phyloP scores from a whole-genome alignment of 768 basidiomycete genomes.

The Amylocystis lapponica region DNA sequence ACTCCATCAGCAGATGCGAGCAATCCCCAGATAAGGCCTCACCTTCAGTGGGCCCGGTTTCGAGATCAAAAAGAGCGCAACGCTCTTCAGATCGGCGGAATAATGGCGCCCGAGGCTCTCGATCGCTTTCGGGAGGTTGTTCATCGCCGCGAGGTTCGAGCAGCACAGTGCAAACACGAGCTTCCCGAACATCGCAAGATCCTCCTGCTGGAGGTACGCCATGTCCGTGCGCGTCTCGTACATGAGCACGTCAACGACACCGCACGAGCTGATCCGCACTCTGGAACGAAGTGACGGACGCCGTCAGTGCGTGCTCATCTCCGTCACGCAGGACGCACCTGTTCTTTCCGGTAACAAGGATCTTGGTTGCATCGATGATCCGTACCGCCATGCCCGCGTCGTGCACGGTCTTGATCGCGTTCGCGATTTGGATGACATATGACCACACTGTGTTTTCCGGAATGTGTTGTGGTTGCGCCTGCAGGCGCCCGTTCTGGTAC shows the following conservation, averaged over 20 bases:
- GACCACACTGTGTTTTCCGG: slow-evolving; percentile 87
- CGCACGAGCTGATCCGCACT: slow-evolving; percentile 81
- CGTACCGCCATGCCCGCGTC: slow-evolving; percentile 74
- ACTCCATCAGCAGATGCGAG: background rate
- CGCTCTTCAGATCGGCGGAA: slow-evolving; percentile 75
- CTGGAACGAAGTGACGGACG: slow-evolving; percentile 32
- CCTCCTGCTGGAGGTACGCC: slow-evolving; percentile 72
- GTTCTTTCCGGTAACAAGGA: slow-evolving; percentile 86
- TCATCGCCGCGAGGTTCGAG: slow-evolving; percentile 51
- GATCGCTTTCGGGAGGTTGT: slow-evolving; percentile 63
- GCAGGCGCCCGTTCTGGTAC: slow-evolving; percentile 31
- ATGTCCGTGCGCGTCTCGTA: slow-evolving; percentile 60
- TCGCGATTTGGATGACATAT: slow-evolving; percentile 85
- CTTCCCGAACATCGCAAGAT: slow-evolving; percentile 80
- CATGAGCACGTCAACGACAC: slow-evolving; percentile 79
- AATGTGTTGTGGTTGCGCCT: slow-evolving; percentile 34
- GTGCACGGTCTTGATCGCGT: slow-evolving; percentile 83
- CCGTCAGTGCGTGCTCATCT: too few relatives aligned
- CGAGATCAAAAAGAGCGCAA: slow-evolving; percentile 70
- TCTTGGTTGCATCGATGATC: slow-evolving; percentile 80
- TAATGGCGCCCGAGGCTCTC: slow-evolving; percentile 72
- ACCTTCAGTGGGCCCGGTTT: slow-evolving; percentile 68
- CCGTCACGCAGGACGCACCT: too few relatives aligned
- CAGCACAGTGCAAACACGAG: slow-evolving; percentile 79
- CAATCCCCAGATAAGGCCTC: background rate